Evolutionary conservation across 257 asterid species (phyloP), one percentile per base, ranked within the genome.

Genomic region (Capsicum rhomboideum): DNA sequence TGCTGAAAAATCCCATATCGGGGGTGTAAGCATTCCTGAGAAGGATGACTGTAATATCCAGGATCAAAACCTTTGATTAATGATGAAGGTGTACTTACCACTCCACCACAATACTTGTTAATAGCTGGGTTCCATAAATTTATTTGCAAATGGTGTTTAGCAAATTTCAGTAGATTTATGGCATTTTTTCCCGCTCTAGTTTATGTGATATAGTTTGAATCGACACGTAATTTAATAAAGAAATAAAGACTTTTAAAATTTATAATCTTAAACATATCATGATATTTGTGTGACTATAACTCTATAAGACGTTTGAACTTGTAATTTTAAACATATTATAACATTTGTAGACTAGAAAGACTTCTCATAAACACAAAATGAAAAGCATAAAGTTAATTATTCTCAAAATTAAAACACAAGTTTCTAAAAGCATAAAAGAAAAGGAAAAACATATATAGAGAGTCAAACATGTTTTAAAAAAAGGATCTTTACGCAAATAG

Each of bases 101-200:
- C 40, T 34, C 4, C 4, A 34, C 4, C 4, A 34, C 40, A 34
- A 34, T 2, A 4, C 40, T 4, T 34, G 40, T 34, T 34, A 34
- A 5, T 34, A 34, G 40, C 40, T 34, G 4, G 40, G 40, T 34
- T 34, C 4, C 6, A 3, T 34, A 40, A 6, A 40, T 3, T 6
- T 40, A 40, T 40, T 6, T 40, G 44, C 44, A 4, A 6, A 6
- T 40, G 2, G 6, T 50, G 9, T 58, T 58, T n/a, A 58, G 7
- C 29, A 21, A 56, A 58, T 58, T 58, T 9, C 7, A 9, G 10
- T 58, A 58, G 4, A 4, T 59, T 4, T 14, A 64, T 16, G 13
- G 1, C 0, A 31, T 66, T 8, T 0, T 29, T 7, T 7, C 0
- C 0, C 2, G 0, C n/a, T 28, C 1, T 2, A 6, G 13, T 64